A percentile compares a stretch with the other conserved stretches of the same genome.
Conservation (phyloP, 2,329 filamentous ascomycete species). For the Lithohypha guttulata region DNA sequence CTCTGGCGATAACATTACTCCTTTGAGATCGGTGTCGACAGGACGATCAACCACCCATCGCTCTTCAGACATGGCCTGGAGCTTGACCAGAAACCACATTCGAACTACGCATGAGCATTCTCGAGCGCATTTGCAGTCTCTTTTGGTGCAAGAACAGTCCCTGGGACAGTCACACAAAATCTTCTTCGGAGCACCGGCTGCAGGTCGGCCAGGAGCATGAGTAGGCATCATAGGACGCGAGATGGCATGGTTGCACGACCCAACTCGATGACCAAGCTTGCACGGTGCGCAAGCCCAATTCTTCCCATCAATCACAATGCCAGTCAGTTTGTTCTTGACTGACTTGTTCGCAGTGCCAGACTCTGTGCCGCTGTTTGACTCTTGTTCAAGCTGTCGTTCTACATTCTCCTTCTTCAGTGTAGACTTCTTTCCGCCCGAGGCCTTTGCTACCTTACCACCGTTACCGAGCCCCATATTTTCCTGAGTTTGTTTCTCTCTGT, state of each 20-base stretch:
- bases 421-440: not conserved
- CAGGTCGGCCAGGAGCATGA: slow-evolving; percentile 19
- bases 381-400: not conserved
- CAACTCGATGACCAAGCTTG: slow-evolving; percentile 20
- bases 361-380: not conserved
- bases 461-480: not conserved
- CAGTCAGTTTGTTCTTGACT: slow-evolving; percentile 8
- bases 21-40: slow-evolving; percentile 19
- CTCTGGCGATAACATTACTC: slow-evolving; percentile 15
- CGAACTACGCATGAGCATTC: slow-evolving; percentile 18
- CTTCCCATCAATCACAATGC: slow-evolving; percentile 19
- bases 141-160: slow-evolving; percentile 19
- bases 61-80: slow-evolving; percentile 13
- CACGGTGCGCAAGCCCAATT: slow-evolving; percentile 21
- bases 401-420: not conserved
- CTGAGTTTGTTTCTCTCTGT: not conserved
- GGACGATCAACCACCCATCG: slow-evolving; percentile 16
- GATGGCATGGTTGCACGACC: slow-evolving; percentile 20
- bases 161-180: slow-evolving; percentile 19
- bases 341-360: not conserved
- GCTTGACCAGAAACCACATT: slow-evolving; percentile 18
- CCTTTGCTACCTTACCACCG: not conserved
- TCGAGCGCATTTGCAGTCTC: slow-evolving; percentile 19
- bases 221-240: slow-evolving; percentile 18
- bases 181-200: slow-evolving; percentile 16